Conservation (phyloP, 106 monocot species). For the Platanthera guangdongensis region DNA sequence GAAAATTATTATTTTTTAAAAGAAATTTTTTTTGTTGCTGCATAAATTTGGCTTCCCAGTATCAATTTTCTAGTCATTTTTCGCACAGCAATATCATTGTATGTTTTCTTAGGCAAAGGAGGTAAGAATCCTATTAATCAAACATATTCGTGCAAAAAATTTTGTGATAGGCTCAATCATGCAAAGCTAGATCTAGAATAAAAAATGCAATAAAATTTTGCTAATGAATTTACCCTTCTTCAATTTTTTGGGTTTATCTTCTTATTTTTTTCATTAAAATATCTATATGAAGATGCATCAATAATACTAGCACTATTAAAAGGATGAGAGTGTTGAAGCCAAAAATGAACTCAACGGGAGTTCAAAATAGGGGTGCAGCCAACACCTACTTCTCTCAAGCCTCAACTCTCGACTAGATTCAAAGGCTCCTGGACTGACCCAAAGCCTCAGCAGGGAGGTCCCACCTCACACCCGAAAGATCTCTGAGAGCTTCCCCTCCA, state of each 20-base stretch:
- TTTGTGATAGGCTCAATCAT: background rate
- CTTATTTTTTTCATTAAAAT: background rate
- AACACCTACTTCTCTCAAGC: too few relatives aligned
- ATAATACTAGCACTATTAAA: background rate
- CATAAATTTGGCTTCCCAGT: background rate
- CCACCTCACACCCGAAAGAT: too few relatives aligned
- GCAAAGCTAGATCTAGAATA: background rate
- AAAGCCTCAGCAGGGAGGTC: too few relatives aligned
- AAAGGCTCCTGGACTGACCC: too few relatives aligned
- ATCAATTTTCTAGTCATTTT: background rate
- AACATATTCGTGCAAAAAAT: background rate
- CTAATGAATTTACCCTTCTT: background rate
- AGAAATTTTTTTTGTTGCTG: background rate
- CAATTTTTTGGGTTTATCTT: too few relatives aligned
- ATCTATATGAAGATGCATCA: background rate
- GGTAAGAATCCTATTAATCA: background rate
- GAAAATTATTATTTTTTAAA: background rate
- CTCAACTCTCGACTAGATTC: too few relatives aligned
- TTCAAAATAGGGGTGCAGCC: too few relatives aligned
- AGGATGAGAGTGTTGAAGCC: too few relatives aligned
- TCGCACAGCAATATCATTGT: background rate
- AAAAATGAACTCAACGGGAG: too few relatives aligned
- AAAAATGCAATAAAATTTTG: background rate
- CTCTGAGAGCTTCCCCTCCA: too few relatives aligned
- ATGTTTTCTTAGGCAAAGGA: background rate